Conservation (phyloP, 1,284 basidiomycete genomes). For the Sparassis latifolia region DNA sequence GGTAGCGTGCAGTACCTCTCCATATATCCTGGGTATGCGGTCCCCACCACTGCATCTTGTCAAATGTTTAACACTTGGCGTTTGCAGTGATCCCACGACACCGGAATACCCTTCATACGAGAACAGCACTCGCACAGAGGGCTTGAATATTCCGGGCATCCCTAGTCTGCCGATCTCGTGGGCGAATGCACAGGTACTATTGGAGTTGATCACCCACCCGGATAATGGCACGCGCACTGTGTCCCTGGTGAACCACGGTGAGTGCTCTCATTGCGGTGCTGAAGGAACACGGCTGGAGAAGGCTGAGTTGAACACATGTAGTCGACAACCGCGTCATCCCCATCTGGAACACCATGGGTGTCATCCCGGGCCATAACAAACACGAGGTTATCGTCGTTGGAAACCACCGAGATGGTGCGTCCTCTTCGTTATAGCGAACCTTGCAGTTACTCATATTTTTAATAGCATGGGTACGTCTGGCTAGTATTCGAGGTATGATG, state of each 20-base stretch:
- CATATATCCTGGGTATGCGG: constrained; percentile 52
- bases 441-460: background rate
- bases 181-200: constrained; percentile 56
- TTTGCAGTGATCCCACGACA: constrained; percentile 67
- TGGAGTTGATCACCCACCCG: constrained; percentile 28
- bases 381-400: constrained; percentile 84
- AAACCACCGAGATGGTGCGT: constrained; percentile 76
- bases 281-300: background rate
- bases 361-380: constrained; percentile 81
- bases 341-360: constrained; percentile 83
- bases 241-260: constrained; percentile 59
- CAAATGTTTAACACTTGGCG: background rate
- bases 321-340: constrained; percentile 72
- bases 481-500: background rate
- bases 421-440: background rate
- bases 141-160: constrained; percentile 69
- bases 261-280: constrained; percentile 3
- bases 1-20: constrained; percentile 82
- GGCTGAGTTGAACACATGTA: constrained; percentile 7
- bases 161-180: constrained; percentile 75
- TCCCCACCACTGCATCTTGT: background rate
- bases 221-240: constrained; percentile 34
- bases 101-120: constrained; percentile 87
- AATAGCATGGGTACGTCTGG: background rate
- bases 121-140: constrained; percentile 66